Evolutionary conservation across 805 yeast species (phyloP).

Genomic region (Brettanomyces naardenensis): DNA sequence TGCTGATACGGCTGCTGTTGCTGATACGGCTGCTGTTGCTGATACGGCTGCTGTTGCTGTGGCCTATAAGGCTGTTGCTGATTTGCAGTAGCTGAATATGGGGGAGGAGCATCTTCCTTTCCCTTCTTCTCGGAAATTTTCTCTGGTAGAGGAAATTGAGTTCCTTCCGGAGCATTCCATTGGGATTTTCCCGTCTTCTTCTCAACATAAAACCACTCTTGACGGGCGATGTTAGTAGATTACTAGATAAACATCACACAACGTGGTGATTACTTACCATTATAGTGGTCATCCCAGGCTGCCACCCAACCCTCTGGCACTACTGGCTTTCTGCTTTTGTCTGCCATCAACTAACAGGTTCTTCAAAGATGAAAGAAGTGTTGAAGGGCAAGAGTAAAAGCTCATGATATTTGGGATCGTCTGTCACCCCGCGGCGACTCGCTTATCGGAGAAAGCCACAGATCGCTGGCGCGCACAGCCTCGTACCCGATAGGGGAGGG

Average conservation of each 20-base stretch:
- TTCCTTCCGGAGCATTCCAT: slow-evolving; percentile 79
- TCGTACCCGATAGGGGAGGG: too few relatives aligned
- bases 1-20: slow-evolving; percentile 2
- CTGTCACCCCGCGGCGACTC: too few relatives aligned
- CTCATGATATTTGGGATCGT: too few relatives aligned
- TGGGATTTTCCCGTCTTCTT: slow-evolving; percentile 67
- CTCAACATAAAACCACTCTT: slow-evolving; percentile 73
- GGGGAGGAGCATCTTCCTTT: neutral
- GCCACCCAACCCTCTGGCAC: slow-evolving; percentile 55
- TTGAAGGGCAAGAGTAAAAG: too few relatives aligned
- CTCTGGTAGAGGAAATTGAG: slow-evolving; percentile 16
- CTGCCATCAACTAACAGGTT: too few relatives aligned
- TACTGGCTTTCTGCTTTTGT: slow-evolving; percentile 17
- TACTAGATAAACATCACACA: neutral
- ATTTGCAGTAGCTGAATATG: neutral
- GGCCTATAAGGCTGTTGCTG: neutral
- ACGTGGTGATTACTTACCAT: slow-evolving; percentile 15
- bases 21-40: slow-evolving; percentile 9
- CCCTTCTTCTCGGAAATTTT: neutral
- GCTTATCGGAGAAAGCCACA: too few relatives aligned
- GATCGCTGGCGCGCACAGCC: too few relatives aligned
- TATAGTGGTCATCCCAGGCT: slow-evolving; percentile 60
- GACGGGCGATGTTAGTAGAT: slow-evolving; percentile 3
- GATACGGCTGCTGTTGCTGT: slow-evolving; percentile 6
- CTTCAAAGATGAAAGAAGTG: too few relatives aligned